phyloP scores from a whole-genome alignment of 257 asterid species.

The Eustoma russellianum region DNA sequence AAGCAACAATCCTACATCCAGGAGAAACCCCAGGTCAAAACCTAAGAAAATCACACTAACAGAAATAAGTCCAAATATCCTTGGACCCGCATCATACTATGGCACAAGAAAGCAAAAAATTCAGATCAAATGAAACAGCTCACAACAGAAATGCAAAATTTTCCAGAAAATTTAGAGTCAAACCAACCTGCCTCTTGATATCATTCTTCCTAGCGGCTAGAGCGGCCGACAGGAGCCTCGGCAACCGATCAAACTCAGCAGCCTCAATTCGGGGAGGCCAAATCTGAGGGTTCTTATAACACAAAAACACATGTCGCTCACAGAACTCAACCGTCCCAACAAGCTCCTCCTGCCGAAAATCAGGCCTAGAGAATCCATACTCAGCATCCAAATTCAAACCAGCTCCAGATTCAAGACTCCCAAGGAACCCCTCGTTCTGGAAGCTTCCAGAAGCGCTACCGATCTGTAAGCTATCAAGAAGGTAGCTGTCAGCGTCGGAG shows the following conservation, averaged over 20 bases:
- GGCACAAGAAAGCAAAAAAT: not conserved
- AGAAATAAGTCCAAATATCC: not conserved
- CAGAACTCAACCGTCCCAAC: constrained; percentile 76
- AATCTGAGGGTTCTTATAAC: constrained; percentile 83
- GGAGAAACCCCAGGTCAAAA: not conserved
- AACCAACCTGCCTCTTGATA: constrained; percentile 53
- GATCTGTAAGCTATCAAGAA: constrained; percentile 47
- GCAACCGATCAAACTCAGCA: constrained; percentile 94
- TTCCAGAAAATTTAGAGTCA: not conserved
- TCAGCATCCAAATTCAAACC: constrained; percentile 35
- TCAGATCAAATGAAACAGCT: constrained; percentile 4
- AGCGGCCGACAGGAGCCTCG: constrained; percentile 85
- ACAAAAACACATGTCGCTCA: constrained; percentile 79
- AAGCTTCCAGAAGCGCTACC: constrained; percentile 88
- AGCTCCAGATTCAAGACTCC: constrained; percentile 30
- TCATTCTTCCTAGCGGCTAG: constrained; percentile 48
- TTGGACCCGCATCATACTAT: constrained; percentile 6
- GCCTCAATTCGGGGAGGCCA: constrained; percentile 98
- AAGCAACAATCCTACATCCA: not conserved
- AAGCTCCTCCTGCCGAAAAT: constrained; percentile 52
- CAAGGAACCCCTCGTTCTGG: constrained; percentile 69
- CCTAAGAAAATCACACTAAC: not conserved
- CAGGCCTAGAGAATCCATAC: constrained; percentile 70
- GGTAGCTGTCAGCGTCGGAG: constrained; percentile 49
- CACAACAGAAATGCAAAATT: not conserved